Percentiles rank a stretch among this genome's conserved stretches.
phyloP scores from a whole-genome alignment of 2,329 filamentous ascomycete genomes.

The Penicillium sp. region DNA sequence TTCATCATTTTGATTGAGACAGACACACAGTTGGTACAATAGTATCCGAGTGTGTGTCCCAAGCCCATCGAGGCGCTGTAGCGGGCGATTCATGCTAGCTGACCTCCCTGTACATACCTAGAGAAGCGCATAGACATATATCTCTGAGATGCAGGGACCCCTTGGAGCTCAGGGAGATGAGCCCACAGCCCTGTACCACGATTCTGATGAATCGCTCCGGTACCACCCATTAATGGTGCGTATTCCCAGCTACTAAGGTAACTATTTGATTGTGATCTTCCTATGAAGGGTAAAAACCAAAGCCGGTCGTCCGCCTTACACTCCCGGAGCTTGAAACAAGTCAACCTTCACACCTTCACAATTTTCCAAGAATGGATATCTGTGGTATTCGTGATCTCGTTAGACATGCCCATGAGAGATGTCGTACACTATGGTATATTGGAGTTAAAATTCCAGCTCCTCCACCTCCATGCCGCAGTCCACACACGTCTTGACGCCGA shows the following conservation, averaged over 20 bases:
- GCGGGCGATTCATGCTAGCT: neutral
- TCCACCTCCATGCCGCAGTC: constrained; percentile 68
- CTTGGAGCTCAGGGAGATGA: neutral
- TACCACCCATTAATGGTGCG: too few species aligned
- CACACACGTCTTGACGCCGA: constrained; percentile 67
- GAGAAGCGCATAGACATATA: neutral
- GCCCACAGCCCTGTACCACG: neutral
- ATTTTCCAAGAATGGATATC: too few species aligned
- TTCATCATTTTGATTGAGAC: too few species aligned
- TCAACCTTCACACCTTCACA: too few species aligned
- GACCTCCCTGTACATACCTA: neutral
- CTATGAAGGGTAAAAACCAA: too few species aligned
- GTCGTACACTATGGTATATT: constrained; percentile 3
- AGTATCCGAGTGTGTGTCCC: neutral
- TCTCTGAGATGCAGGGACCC: neutral
- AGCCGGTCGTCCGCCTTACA: too few species aligned
- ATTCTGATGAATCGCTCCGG: neutral
- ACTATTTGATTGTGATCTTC: too few species aligned
- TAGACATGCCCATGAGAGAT: neutral
- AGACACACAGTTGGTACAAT: neutral
- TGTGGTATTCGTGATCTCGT: neutral
- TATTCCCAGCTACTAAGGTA: too few species aligned
- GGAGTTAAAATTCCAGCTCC: constrained; percentile 57
- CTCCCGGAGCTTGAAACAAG: too few species aligned
- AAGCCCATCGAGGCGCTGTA: neutral